Evolutionary conservation across 441 rosid genomes (phyloP), one percentile per base, ranked within the genome.

Genomic region (Rhodomyrtus psidioides): DNA sequence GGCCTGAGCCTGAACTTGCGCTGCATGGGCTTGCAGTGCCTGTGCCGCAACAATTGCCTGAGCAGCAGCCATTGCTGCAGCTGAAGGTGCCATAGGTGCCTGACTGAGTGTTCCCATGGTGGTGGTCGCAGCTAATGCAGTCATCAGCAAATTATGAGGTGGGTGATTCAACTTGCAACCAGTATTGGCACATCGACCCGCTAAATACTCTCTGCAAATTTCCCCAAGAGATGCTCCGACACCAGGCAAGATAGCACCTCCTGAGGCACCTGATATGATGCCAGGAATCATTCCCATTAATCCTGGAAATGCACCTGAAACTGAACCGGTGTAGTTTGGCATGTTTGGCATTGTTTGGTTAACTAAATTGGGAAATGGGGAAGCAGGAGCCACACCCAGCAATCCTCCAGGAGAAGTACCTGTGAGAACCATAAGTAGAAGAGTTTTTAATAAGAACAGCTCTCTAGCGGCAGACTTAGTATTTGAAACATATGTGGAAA

Each of bases 41-140:
- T 98, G 98, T 17, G 98, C 99, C 24, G 99, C 99, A 90, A 98
- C 98, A 89, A 98, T 98, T 65, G 98, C 99, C 90, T 96, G 99
- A 85, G 99, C 99, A 90, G 99, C 99, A 93, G 98, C 99, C 99
- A 96, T 98, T 82, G 99, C 99, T 84, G 99, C 99, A 55, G 99
- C 98, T 51, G 99, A 98, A 91, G 99, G 99, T 23, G 99, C 98
- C 98, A 96, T 96, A 55, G 99, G 99, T 54, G 94, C 98, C 92
- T 96, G 98, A 91, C 97, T 96, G 26, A 94, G 91, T 86, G 92
- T 94, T 85, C 98, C 96, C 97, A 96, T 94, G 86, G 94, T 88
- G 39, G 99, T 94, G 34, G 99, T 93, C 84, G 98, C 98, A 88
- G 98, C 96, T 84, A 96, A 93, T 30, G 98, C 98, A 86, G 98